Conservation (phyloP, 345 rosid genomes). For the Eucalyptus erythrocorys region DNA sequence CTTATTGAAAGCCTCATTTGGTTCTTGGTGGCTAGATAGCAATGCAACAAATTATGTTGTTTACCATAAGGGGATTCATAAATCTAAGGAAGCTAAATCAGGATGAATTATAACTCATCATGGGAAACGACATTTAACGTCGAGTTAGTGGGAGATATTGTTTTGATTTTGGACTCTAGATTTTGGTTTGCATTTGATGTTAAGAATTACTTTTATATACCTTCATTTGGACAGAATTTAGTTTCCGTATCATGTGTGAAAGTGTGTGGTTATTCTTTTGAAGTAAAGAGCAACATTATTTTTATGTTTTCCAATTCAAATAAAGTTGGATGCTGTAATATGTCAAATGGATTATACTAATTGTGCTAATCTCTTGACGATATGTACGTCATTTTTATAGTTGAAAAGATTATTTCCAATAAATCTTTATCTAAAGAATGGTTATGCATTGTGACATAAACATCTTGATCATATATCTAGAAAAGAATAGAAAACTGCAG, state of each 20-base stretch:
- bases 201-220: too few species aligned
- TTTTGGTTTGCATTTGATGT: too few species aligned
- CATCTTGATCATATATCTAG: too few species aligned
- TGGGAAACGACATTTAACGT: rapidly evolving
- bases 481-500: rapidly evolving
- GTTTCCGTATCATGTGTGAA: rapidly evolving
- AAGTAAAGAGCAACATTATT: rapidly evolving
- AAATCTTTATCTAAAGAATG: too few species aligned
- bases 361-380: rapidly evolving
- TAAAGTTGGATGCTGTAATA: rapidly evolving
- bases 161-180: rapidly evolving
- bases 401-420: too few species aligned
- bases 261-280: too few species aligned
- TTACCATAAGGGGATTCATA: too few species aligned
- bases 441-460: too few species aligned
- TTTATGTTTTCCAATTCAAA: too few species aligned
- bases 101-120: too few species aligned
- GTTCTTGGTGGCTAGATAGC: rapidly evolving
- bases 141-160: too few species aligned
- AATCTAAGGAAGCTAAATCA: rapidly evolving
- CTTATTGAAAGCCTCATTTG: rapidly evolving
- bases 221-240: rapidly evolving
- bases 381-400: rapidly evolving
- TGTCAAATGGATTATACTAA: too few species aligned
- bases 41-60: rapidly evolving